Percentiles rank a stretch among this genome's conserved stretches.
Conservation (phyloP, 1,284 basidiomycete species). For the Serendipita sp. region DNA sequence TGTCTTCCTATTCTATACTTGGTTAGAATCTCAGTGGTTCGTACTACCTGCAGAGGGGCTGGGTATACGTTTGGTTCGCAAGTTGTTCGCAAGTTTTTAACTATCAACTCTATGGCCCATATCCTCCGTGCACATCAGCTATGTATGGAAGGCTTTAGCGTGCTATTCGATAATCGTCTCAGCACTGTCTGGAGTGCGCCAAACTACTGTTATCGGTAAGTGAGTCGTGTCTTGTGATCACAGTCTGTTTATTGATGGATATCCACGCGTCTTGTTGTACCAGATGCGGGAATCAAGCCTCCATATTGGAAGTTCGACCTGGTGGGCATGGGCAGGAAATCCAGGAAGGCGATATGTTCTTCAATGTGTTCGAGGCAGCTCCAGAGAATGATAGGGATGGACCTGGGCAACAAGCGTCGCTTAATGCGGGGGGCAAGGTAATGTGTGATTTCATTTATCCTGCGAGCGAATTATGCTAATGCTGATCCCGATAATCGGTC, state of each 20-base stretch:
- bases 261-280: neutral
- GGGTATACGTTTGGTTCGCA: constrained; percentile 98
- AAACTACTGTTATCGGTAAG: constrained; percentile 94
- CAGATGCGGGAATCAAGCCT: constrained; percentile 73
- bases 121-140: constrained; percentile 97
- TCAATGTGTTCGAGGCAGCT: constrained; percentile 97
- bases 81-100: constrained; percentile 95
- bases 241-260: neutral
- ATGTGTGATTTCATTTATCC: neutral
- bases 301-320: constrained; percentile 90
- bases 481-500: neutral
- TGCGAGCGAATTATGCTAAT: neutral
- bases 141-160: constrained; percentile 97
- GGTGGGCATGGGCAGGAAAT: constrained; percentile 23
- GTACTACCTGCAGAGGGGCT: constrained; percentile 55
- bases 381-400: constrained; percentile 92
- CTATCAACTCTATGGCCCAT: constrained; percentile 91
- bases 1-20: constrained; percentile 17
- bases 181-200: constrained; percentile 98
- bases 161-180: constrained; percentile 86
- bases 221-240: neutral
- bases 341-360: constrained; percentile 60
- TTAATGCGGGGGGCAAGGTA: constrained; percentile 33
- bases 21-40: constrained; percentile 11
- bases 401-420: constrained; percentile 55